Base-by-base conservation (phyloP, 192 early-diverging fungal species). In the Allomyces javanicus region DNA sequence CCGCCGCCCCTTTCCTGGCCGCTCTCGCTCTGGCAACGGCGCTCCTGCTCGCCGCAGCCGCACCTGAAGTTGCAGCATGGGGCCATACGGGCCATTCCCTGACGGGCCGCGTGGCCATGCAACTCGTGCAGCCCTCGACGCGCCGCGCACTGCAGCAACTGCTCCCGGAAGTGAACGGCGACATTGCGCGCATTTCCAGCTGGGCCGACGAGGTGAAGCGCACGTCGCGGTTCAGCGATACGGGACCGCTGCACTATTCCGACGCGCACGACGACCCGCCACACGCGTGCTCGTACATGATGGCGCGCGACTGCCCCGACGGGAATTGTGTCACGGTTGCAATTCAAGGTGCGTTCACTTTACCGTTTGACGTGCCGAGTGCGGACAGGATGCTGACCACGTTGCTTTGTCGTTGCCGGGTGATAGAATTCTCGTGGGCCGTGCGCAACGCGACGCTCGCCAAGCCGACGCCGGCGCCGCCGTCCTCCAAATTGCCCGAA, bases 191-290 rank as follows among this genome's bases (percentile, higher is more conserved):
- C 12, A n/a, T 58, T 14, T 58, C 50, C 17, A 21, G 17, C 17
- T 58, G 50, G 50, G 50, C 50, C 17, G 50, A 58, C 50, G 50
- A 58, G 50, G 50, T 58, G 1, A 58, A 58, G 50, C 21, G 17
- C 1, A 9, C 7, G 2, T 2, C 50, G 50, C 50, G 50, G 6
- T 58, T 58, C 50, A 14, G 50, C 3, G 12, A 58, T n/a, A 58
- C 50, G 1, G 50, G 17, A 6, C 50, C 50, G 10, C 17, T 58
- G 50, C 50, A 58, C 50, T 58, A 58, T n/a, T 58, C 50, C 17
- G 50, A 58, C 50, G 50, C 50, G 50, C 50, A 58, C 50, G 50
- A 58, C 50, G 50, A 58, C 50, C 50, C 50, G 50, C 50, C 50
- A 3, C 21, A 21, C 5, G 12, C 50, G 50, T 58, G 50, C 50